phyloP scores from a whole-genome alignment of 2,329 filamentous ascomycete genomes.

The Diaporthe vexans region DNA sequence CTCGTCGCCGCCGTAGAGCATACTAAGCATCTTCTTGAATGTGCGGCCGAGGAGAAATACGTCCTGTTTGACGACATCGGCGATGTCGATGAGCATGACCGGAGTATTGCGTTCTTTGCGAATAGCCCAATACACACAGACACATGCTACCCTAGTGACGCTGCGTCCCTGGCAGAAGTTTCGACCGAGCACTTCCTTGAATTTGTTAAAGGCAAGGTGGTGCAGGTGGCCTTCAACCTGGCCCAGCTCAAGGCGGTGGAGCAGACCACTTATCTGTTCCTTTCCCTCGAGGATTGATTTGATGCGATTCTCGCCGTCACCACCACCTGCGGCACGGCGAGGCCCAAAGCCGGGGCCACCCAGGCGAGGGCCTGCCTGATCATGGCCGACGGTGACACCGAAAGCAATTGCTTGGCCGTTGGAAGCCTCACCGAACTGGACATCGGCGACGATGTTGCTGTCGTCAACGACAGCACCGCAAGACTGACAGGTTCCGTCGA shows the following conservation, averaged over 20 bases:
- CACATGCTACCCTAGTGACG: slow-evolving; percentile 87
- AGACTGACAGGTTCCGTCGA: slow-evolving; percentile 77
- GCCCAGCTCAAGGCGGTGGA: slow-evolving; percentile 72
- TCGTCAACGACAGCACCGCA: slow-evolving; percentile 90
- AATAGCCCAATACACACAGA: slow-evolving; percentile 91
- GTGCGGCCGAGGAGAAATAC: slow-evolving; percentile 93
- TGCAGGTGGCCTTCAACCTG: slow-evolving; percentile 80
- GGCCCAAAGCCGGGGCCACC: slow-evolving; percentile 67
- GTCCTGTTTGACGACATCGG: slow-evolving; percentile 85
- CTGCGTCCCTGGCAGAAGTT: slow-evolving; percentile 90
- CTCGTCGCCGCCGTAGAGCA: slow-evolving; percentile 70
- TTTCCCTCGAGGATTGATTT: slow-evolving; percentile 29
- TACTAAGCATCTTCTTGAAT: slow-evolving; percentile 84
- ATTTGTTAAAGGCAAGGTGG: slow-evolving; percentile 77
- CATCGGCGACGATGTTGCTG: slow-evolving; percentile 90
- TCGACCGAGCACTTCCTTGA: slow-evolving; percentile 39
- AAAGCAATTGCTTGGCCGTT: slow-evolving; percentile 91
- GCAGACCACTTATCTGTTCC: slow-evolving; percentile 61
- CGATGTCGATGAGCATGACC: slow-evolving; percentile 95
- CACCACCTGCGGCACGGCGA: slow-evolving; percentile 66
- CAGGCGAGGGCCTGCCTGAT: slow-evolving; percentile 83
- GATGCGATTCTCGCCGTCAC: slow-evolving; percentile 66
- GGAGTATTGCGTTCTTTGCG: slow-evolving; percentile 84
- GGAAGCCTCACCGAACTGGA: slow-evolving; percentile 90
- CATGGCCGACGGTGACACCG: slow-evolving; percentile 87